Base-by-base conservation (phyloP, 805 yeast species). In the Blastobotrys parvus region DNA sequence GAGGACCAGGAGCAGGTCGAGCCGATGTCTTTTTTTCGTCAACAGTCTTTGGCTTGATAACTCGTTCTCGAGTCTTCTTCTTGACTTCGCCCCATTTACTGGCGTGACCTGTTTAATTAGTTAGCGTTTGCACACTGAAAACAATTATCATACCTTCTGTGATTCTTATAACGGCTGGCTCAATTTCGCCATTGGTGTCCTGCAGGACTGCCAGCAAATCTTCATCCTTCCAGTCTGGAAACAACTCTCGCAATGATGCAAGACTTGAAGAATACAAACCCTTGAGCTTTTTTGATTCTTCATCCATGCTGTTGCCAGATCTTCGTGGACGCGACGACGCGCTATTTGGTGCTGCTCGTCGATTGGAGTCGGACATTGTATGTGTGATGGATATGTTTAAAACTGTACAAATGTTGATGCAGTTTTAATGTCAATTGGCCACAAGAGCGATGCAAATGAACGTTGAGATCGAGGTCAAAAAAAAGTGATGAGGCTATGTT, bases 81-180 rank as follows among this genome's bases (percentile, higher is more conserved):
- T 80, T 80, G 50, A 86, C 95, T 55, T 89, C 92, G 60, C 87
- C 97, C 96, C 97, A 90, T 64, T 83, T 86, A 53, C 82, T 74
- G 31, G 86, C 94, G 56, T 83, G 82, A 52, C 95, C n/a, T n/a
- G n/a, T n/a, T n/a, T n/a, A n/a, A n/a, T n/a, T n/a, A n/a, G n/a
- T n/a, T n/a, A n/a, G n/a, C n/a, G n/a, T n/a, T n/a, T n/a, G n/a
- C n/a, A n/a, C n/a, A n/a, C n/a, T n/a, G n/a, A n/a, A n/a, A n/a
- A n/a, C n/a, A n/a, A n/a, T n/a, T n/a, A n/a, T n/a, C n/a, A n/a
- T n/a, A n/a, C n/a, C 95, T 48, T 87, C 84, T 45, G 94, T 80
- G 64, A 92, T 89, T 62, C 87, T 80, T 58, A 82, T 89, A 50
- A 86, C 81, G 51, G 92, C 85, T 35, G 75, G 72, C 59, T 82